A percentile compares a stretch with the other conserved stretches of the same genome.
Conservation (phyloP, 768 basidiomycete genomes). For the Leccinum imitatum region DNA sequence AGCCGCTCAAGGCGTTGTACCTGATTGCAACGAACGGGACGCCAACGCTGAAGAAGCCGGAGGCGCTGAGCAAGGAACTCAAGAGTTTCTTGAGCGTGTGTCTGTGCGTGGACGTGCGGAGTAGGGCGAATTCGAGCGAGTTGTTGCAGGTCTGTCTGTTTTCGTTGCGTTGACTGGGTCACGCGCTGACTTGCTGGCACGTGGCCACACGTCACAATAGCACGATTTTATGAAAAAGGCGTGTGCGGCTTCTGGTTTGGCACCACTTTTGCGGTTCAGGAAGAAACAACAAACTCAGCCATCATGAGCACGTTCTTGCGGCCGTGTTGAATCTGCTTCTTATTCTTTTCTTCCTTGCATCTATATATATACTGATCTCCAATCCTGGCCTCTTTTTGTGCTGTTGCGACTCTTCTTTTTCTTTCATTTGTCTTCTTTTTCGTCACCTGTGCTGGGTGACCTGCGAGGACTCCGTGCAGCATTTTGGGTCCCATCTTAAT, state of each 20-base stretch:
- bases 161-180: not conserved
- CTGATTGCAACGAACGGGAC: slow-evolving; percentile 98
- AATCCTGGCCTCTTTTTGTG: not conserved
- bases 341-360: slow-evolving; percentile 15
- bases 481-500: not conserved
- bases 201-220: slow-evolving; percentile 39
- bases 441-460: not conserved
- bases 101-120: slow-evolving; percentile 93
- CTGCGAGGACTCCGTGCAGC: not conserved
- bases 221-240: slow-evolving; percentile 94
- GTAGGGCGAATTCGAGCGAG: slow-evolving; percentile 87
- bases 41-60: slow-evolving; percentile 95
- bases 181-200: not conserved
- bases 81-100: slow-evolving; percentile 98
- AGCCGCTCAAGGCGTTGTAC: slow-evolving; percentile 91
- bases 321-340: not conserved
- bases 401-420: not conserved
- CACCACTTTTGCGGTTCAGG: slow-evolving; percentile 81
- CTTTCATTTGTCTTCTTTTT: not conserved
- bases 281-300: slow-evolving; percentile 52
- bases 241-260: slow-evolving; percentile 78
- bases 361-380: slow-evolving; percentile 17
- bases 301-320: slow-evolving; percentile 26
- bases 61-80: slow-evolving; percentile 85
- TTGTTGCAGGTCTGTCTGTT: slow-evolving; percentile 65